Percentiles rank a stretch among this genome's conserved stretches.
These are phyloP conservation scores for Nakaseomyces kungkrabaensis DNA, from an alignment of 1,139 yeast genomes.

Conservation along the genomic window DNA sequence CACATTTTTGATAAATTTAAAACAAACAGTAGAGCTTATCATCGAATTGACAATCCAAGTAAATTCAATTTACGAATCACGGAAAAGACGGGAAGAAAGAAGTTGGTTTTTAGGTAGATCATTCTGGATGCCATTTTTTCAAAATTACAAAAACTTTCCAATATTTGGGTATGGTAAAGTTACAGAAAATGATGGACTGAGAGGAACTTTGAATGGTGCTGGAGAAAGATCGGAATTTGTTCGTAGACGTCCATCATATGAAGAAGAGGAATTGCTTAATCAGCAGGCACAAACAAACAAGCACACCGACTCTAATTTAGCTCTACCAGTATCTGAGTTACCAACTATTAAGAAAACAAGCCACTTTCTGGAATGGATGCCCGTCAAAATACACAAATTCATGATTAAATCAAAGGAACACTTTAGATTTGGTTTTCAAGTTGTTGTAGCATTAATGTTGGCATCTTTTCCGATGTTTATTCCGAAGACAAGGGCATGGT, in stretches of 20 bases:
- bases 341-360: background rate
- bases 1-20: constrained; percentile 38
- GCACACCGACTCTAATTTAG: constrained; percentile 2
- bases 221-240: constrained; percentile 11
- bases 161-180: constrained; percentile 19
- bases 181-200: constrained; percentile 31
- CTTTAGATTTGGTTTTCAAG: constrained; percentile 38
- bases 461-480: constrained; percentile 42
- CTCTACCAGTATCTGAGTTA: constrained; percentile 10
- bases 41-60: constrained; percentile 30
- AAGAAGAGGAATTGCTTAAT: constrained; percentile 21
- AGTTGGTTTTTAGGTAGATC: constrained; percentile 33
- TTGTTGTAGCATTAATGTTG: constrained; percentile 36
- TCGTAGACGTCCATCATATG: constrained; percentile 19
- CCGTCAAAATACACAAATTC: constrained; percentile 13
- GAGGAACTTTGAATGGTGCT: constrained; percentile 23
- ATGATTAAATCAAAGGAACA: constrained; percentile 29
- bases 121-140: constrained; percentile 36
- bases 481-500: constrained; percentile 38
- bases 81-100: constrained; percentile 29
- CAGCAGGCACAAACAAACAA: constrained; percentile 11
- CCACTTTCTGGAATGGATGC: background rate
- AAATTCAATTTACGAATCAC: constrained; percentile 26
- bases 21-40: constrained; percentile 32
- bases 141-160: constrained; percentile 28